A percentile compares a stretch with the other conserved stretches of the same genome.
phyloP scores from a whole-genome alignment of 2,329 filamentous ascomycete genomes.

The Achaetomium macrosporum region DNA sequence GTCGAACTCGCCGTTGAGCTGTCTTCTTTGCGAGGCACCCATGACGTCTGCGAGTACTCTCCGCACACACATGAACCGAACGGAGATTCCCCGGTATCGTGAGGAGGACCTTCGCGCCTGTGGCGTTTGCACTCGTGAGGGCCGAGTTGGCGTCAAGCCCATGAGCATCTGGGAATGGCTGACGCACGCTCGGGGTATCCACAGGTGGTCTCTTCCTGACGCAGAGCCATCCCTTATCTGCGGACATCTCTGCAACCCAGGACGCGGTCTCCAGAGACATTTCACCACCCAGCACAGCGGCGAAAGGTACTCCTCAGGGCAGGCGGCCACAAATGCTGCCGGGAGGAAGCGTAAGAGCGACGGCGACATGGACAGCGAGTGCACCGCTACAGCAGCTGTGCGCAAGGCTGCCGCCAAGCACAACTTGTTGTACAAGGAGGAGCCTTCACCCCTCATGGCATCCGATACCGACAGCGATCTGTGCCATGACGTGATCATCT shows the following conservation, averaged over 20 bases:
- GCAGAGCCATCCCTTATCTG: no score
- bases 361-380: constrained; percentile 7
- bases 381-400: constrained; percentile 5
- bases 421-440: no score
- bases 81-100: constrained; percentile 11
- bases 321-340: constrained; percentile 1
- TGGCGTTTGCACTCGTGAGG: constrained; percentile 11
- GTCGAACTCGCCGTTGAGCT: constrained; percentile 10
- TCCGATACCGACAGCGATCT: constrained; percentile 8
- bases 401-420: no score
- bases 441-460: no score
- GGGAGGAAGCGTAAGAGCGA: constrained; percentile 10
- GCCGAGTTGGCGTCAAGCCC: constrained; percentile 8
- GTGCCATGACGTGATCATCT: constrained; percentile 11
- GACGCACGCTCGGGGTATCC: constrained; percentile 5
- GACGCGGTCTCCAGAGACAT: constrained; percentile 4
- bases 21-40: constrained; percentile 10
- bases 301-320: constrained; percentile 10
- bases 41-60: constrained; percentile 11
- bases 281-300: constrained; percentile 3
- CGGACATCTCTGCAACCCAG: no score
- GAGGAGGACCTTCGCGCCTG: constrained; percentile 4
- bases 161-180: constrained; percentile 13
- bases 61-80: constrained; percentile 10
- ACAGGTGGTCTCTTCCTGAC: constrained; percentile 11